A percentile compares a stretch with the other conserved stretches of the same genome.
Evolutionary conservation across 2,329 filamentous ascomycete genomes (phyloP).

Genomic region (Elsinoe batatas): DNA sequence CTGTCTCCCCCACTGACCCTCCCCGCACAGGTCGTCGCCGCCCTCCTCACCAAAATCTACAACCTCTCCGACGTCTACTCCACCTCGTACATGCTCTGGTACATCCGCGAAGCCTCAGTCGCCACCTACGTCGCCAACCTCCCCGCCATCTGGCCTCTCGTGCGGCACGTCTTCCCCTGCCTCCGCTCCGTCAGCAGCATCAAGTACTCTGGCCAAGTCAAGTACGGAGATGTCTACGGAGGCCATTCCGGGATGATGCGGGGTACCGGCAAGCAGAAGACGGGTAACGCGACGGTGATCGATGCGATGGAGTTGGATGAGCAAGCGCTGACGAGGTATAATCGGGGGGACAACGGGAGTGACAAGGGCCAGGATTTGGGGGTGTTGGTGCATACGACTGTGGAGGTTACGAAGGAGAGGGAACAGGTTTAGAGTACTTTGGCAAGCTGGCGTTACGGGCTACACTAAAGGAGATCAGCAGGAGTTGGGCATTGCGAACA

Average conservation of each 20-base stretch:
- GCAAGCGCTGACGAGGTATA: neutral
- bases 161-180: slow-evolving; percentile 29
- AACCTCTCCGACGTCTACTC: slow-evolving; percentile 35
- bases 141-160: slow-evolving; percentile 44
- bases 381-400: slow-evolving; percentile 8
- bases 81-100: slow-evolving; percentile 22
- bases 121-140: slow-evolving; percentile 46
- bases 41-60: slow-evolving; percentile 39
- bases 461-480: too few relatives aligned
- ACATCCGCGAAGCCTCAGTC: slow-evolving; percentile 39
- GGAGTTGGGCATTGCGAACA: too few relatives aligned
- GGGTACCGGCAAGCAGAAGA: neutral
- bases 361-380: neutral
- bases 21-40: slow-evolving; percentile 25
- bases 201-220: slow-evolving; percentile 6
- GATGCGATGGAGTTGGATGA: slow-evolving; percentile 11
- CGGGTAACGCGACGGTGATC: slow-evolving; percentile 8
- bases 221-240: slow-evolving; percentile 6
- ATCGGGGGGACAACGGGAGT: neutral
- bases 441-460: too few relatives aligned
- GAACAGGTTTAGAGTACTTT: slow-evolving; percentile 9
- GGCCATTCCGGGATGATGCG: slow-evolving; percentile 7
- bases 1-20: neutral
- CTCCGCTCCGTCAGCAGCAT: slow-evolving; percentile 13
- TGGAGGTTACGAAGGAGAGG: slow-evolving; percentile 11